Conservation (phyloP, 306 rosid genomes). For the Dalbergia cochinchinensis region DNA sequence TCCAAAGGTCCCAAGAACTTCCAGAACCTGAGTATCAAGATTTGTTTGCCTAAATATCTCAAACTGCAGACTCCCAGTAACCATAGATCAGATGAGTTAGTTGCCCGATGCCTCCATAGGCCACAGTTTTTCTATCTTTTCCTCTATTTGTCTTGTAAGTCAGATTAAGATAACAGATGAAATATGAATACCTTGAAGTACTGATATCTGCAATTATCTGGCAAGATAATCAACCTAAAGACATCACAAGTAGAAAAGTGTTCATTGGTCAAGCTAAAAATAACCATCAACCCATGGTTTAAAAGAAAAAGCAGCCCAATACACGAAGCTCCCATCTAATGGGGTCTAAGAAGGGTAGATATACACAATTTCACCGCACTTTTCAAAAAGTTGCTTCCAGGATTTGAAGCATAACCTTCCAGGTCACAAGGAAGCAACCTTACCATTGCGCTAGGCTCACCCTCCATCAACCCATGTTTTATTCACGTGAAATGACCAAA, state of each 20-base stretch:
- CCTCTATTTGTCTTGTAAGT: too few species aligned
- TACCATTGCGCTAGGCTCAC: too few species aligned
- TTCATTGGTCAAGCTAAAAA: background rate
- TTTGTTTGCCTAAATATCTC: too few species aligned
- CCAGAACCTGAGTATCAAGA: background rate
- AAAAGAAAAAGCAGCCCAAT: too few species aligned
- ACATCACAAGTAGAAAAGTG: background rate
- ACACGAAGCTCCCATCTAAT: too few species aligned
- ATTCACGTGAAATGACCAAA: background rate
- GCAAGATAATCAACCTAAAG: background rate
- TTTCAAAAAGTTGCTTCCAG: too few species aligned
- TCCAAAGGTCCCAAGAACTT: conserved; percentile 7
- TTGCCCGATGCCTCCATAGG: background rate
- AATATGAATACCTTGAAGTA: background rate
- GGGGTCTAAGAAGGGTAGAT: too few species aligned
- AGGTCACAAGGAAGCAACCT: too few species aligned
- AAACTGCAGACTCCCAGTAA: background rate
- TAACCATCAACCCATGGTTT: background rate
- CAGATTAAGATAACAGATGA: background rate
- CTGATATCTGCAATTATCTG: background rate
- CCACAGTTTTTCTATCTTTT: background rate
- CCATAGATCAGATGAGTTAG: background rate
- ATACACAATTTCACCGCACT: too few species aligned
- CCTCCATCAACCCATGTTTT: too few species aligned
- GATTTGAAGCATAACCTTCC: too few species aligned